Conservation (phyloP, 1,284 basidiomycete genomes). For the Exobasidium rhododendri region DNA sequence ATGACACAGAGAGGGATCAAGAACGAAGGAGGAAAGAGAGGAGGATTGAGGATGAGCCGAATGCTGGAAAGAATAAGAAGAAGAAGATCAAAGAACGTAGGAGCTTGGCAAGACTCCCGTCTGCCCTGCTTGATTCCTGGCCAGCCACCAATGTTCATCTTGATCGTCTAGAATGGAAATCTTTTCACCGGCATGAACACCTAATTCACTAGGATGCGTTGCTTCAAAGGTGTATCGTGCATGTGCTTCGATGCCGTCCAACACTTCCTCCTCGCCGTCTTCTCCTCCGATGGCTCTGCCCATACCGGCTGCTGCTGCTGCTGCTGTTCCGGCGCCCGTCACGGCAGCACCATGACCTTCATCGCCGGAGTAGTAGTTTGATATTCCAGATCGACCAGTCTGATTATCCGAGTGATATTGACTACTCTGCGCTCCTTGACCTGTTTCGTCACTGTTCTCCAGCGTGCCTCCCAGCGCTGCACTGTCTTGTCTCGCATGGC, state of each 20-base stretch:
- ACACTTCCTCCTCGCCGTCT: constrained; percentile 20
- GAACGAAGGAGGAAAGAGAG: neutral
- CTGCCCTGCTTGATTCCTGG: constrained; percentile 31
- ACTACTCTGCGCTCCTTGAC: constrained; percentile 55
- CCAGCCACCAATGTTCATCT: constrained; percentile 49
- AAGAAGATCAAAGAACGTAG: constrained; percentile 38
- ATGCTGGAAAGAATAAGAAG: no score
- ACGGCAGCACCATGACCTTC: constrained; percentile 19
- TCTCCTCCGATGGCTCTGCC: neutral
- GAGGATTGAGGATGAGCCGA: no score
- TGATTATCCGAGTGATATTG: constrained; percentile 45
- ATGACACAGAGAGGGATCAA: neutral
- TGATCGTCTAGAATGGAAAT: constrained; percentile 45
- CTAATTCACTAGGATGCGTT: constrained; percentile 42
- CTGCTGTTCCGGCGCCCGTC: constrained; percentile 19
- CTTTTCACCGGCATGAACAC: constrained; percentile 37
- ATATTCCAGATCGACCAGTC: constrained; percentile 27
- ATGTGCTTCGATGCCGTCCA: constrained; percentile 42
- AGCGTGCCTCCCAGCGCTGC: constrained; percentile 20
- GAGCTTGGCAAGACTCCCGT: constrained; percentile 45
- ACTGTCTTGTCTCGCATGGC: constrained; percentile 58
- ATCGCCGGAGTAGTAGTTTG: constrained; percentile 53
- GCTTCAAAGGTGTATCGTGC: constrained; percentile 47
- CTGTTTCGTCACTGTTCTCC: constrained; percentile 35
- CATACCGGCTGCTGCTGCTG: constrained; percentile 7